Conservation (phyloP, 1,284 basidiomycete species). For the Amylostereum chailletii region DNA sequence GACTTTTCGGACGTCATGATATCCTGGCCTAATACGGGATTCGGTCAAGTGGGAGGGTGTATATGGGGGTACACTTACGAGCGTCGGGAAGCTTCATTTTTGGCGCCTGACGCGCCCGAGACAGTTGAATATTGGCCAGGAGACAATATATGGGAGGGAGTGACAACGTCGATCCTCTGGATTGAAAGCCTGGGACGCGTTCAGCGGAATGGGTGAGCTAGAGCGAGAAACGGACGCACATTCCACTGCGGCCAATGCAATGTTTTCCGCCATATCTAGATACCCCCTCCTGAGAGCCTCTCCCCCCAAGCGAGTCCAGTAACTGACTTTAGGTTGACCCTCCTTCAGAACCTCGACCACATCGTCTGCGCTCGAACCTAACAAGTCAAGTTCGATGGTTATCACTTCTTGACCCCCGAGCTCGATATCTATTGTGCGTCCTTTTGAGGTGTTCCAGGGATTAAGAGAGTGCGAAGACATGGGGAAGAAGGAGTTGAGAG, state of each 20-base stretch:
- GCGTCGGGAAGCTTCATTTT: conserved; percentile 68
- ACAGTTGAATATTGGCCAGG: conserved; percentile 76
- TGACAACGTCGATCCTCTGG: conserved; percentile 35
- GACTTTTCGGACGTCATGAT: conserved; percentile 47
- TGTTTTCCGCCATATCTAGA: conserved; percentile 61
- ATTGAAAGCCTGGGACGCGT: conserved; percentile 38
- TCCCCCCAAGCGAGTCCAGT: conserved; percentile 70
- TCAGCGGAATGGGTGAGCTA: neutral
- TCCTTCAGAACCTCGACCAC: conserved; percentile 63
- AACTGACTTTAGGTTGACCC: conserved; percentile 57
- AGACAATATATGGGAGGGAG: conserved; percentile 68
- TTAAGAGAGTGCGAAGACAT: neutral
- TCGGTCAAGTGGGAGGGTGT: conserved; percentile 5
- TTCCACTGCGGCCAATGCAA: conserved; percentile 52
- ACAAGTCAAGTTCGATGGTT: conserved; percentile 69
- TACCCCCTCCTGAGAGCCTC: conserved; percentile 72
- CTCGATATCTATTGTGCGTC: conserved; percentile 44
- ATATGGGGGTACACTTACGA: conserved; percentile 38
- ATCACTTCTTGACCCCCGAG: conserved; percentile 73
- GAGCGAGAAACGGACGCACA: conserved; percentile 33
- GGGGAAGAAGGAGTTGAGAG: conserved; percentile 6
- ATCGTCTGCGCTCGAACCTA: conserved; percentile 67
- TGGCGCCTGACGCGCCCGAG: conserved; percentile 72
- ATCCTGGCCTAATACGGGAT: conserved; percentile 57
- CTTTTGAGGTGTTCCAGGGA: conserved; percentile 16